These are phyloP conservation scores for Syzygium oleosum DNA, from an alignment of 345 rosid species.

Conservation along the genomic window DNA sequence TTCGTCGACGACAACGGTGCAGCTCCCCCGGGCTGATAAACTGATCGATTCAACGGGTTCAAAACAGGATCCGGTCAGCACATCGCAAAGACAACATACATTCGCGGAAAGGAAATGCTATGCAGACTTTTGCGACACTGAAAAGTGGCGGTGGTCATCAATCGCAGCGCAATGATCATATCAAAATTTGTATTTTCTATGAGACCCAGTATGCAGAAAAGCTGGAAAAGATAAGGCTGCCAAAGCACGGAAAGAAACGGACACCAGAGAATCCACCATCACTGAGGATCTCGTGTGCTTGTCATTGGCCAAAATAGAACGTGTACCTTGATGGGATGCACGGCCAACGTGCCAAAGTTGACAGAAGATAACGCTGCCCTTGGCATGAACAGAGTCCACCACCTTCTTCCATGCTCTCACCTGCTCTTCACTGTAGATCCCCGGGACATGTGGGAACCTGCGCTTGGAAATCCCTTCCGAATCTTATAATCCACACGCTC, in stretches of 20 bases:
- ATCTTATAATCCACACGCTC: not conserved
- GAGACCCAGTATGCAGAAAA: not conserved
- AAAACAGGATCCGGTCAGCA: not conserved
- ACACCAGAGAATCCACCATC: not conserved
- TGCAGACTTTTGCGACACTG: not conserved
- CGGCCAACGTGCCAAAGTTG: constrained; percentile 98
- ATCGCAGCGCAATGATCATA: not conserved
- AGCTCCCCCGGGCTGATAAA: constrained; percentile 34
- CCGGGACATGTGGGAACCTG: constrained; percentile 96
- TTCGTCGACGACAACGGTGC: constrained; percentile 31
- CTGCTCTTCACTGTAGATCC: constrained; percentile 78
- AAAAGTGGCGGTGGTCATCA: not conserved
- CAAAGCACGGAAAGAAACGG: not conserved
- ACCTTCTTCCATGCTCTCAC: constrained; percentile 82
- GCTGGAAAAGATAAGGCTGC: not conserved
- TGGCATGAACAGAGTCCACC: constrained; percentile 74
- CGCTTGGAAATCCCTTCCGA: not conserved
- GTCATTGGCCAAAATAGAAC: not conserved
- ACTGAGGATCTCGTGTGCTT: not conserved
- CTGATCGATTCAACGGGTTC: not conserved
- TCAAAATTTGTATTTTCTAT: not conserved
- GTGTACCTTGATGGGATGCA: constrained; percentile 65
- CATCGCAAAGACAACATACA: not conserved
- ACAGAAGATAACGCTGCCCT: constrained; percentile 82
- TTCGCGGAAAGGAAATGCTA: not conserved